Evolutionary conservation across 116 monocot species (phyloP), one percentile per base, ranked within the genome.

Genomic region (Trichopus zeylanicus): DNA sequence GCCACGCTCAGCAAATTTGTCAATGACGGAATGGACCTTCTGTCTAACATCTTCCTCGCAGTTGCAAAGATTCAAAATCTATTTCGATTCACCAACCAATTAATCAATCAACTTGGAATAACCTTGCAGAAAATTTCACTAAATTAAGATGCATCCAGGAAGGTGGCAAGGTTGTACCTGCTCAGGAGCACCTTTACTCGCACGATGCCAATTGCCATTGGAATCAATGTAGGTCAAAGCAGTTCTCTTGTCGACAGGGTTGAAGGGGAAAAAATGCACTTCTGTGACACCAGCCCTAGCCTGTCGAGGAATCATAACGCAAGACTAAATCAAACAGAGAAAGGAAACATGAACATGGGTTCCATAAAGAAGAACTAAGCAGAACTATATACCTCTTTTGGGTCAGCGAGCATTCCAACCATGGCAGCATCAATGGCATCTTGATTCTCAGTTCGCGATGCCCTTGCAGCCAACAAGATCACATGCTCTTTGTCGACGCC

Each of bases 371-470:
- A n/a, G n/a, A n/a, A n/a, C n/a, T n/a, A n/a, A n/a, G n/a, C n/a
- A n/a, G n/a, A n/a, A n/a, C 23, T 12, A 16, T 22, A 26, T 74
- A 85, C 85, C 85, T 86, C 86, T 62, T 78, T 86, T 18, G 86
- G 78, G 35, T 86, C 86, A 24, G 78, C 72, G 70, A 86, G 86
- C 86, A 86, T 86, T 13, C 78, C 78, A 59, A 86, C 86, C 78
- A 86, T 78, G 24, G 75, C 74, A 42, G 86, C 78, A 64, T 86
- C 86, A 57, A 86, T 86, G 6, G 86, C 86, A 61, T 86, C 86
- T 66, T 86, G 86, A 34, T 86, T 86, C 64, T 86, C 86, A 13
- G 63, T 66, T 53, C 86, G 72, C 5, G 86, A 81, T 5, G 86
- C 86, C 63, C 81, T 78, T 30, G 86, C 86, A 18, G 86, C 78